These are phyloP conservation scores for Blastobotrys capitulatus DNA, from an alignment of 1,139 yeast genomes.

Conservation along the genomic window DNA sequence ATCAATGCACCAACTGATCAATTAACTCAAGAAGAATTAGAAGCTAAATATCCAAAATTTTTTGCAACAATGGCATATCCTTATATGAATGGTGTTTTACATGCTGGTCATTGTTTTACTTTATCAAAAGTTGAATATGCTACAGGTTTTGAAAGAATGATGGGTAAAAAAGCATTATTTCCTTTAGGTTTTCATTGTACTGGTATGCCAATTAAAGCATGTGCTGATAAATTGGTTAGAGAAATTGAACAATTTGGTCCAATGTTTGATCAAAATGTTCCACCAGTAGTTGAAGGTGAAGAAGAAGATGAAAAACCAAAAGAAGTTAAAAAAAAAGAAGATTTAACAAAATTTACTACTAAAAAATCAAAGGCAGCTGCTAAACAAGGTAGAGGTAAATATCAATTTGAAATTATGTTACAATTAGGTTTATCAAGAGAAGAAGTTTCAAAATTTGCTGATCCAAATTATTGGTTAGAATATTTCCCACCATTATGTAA, in stretches of 20 bases:
- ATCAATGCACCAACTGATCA: slow-evolving; percentile 77
- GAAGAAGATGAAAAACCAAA: slow-evolving; percentile 40
- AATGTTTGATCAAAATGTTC: slow-evolving; percentile 66
- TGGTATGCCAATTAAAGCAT: slow-evolving; percentile 96
- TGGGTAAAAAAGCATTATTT: slow-evolving; percentile 85
- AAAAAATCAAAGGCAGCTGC: slow-evolving; percentile 91
- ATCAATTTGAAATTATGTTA: slow-evolving; percentile 92
- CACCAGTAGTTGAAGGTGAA: slow-evolving; percentile 47
- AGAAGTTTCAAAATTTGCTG: slow-evolving; percentile 83
- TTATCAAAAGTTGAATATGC: slow-evolving; percentile 92
- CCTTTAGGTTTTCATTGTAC: slow-evolving; percentile 99
- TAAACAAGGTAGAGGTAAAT: slow-evolving; percentile 89
- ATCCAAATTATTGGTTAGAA: slow-evolving; percentile 80
- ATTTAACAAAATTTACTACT: slow-evolving; percentile 84
- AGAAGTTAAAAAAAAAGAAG: slow-evolving; percentile 47
- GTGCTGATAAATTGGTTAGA: slow-evolving; percentile 92
- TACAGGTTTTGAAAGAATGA: slow-evolving; percentile 91
- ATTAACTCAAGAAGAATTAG: slow-evolving; percentile 63
- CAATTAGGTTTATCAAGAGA: slow-evolving; percentile 83
- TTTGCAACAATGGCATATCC: slow-evolving; percentile 97
- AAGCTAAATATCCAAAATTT: slow-evolving; percentile 75
- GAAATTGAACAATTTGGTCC: slow-evolving; percentile 88
- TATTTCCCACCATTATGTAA: slow-evolving; percentile 90
- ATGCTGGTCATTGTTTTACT: slow-evolving; percentile 97
- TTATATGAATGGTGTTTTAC: slow-evolving; percentile 97